Evolutionary conservation across 495 filamentous ascomycete genomes (phyloP).

Genomic region (Hyaloscypha bicolor): DNA sequence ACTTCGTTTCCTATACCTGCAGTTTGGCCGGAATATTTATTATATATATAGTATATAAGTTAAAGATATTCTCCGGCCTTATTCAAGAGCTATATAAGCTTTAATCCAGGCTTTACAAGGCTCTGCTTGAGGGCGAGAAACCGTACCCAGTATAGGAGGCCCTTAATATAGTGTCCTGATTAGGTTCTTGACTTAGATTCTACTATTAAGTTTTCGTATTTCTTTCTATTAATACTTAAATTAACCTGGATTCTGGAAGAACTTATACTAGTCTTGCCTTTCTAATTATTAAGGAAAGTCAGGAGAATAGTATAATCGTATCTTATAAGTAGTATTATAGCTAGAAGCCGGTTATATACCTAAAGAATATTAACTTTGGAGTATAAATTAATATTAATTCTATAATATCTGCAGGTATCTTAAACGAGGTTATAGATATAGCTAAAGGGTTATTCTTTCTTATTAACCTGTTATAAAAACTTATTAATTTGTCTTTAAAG

Average conservation of each 20-base stretch:
- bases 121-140: constrained; percentile 36
- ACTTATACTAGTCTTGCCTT: constrained; percentile 10
- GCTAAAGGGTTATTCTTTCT: constrained; percentile 63
- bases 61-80: constrained; percentile 21
- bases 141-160: constrained; percentile 37
- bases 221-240: constrained; percentile 37
- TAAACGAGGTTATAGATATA: constrained; percentile 56
- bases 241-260: constrained; percentile 36
- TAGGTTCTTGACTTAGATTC: constrained; percentile 26
- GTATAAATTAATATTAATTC: constrained; percentile 40
- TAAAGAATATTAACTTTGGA: constrained; percentile 51
- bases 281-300: constrained; percentile 51
- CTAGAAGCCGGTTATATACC: constrained; percentile 48
- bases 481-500: constrained; percentile 44
- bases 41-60: constrained; percentile 19
- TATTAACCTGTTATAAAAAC: constrained; percentile 48
- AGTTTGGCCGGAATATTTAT: constrained; percentile 25
- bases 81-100: constrained; percentile 21
- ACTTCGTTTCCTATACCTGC: constrained; percentile 36
- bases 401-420: constrained; percentile 46
- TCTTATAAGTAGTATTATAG: constrained; percentile 52
- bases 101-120: constrained; percentile 16
- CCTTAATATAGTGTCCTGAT: constrained; percentile 34
- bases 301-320: constrained; percentile 58
- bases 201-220: constrained; percentile 26